These are phyloP conservation scores for Huntiella decipiens DNA, from an alignment of 2,329 filamentous ascomycete genomes.

Conservation along the genomic window DNA sequence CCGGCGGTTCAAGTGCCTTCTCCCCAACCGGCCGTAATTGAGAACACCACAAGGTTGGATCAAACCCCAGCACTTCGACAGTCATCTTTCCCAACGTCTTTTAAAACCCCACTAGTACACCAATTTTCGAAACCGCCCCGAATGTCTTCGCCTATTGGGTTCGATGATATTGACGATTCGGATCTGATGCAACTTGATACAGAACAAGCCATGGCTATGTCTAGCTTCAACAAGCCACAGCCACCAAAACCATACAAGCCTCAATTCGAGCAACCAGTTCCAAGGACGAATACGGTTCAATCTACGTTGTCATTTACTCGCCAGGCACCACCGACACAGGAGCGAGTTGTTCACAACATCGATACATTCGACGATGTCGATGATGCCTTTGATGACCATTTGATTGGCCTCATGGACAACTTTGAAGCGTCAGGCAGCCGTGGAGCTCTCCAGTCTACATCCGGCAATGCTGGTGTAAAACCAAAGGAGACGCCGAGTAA, in stretches of 20 bases:
- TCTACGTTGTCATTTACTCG: constrained; percentile 1
- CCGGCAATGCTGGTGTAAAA: neutral
- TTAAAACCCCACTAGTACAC: too few relatives aligned
- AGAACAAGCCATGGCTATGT: neutral
- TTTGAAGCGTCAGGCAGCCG: constrained; percentile 12
- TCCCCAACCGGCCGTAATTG: neutral
- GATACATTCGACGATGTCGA: constrained; percentile 11
- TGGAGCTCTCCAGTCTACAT: neutral
- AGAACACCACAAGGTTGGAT: neutral
- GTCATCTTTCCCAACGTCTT: neutral
- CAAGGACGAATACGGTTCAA: neutral
- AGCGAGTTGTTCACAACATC: neutral
- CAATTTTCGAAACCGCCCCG: neutral
- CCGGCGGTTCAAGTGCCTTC: too few relatives aligned
- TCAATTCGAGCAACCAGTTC: neutral
- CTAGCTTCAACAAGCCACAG: neutral
- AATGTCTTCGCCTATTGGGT: neutral
- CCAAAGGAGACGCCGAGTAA: constrained; percentile 26
- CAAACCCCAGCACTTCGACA: neutral
- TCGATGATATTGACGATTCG: constrained; percentile 11
- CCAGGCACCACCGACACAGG: neutral
- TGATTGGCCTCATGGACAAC: constrained; percentile 11
- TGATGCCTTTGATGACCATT: constrained; percentile 10
- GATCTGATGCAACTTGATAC: constrained; percentile 8
- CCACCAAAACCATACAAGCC: neutral